Base-by-base conservation (phyloP, 179 eudicot species). In the Silene vulgaris region DNA sequence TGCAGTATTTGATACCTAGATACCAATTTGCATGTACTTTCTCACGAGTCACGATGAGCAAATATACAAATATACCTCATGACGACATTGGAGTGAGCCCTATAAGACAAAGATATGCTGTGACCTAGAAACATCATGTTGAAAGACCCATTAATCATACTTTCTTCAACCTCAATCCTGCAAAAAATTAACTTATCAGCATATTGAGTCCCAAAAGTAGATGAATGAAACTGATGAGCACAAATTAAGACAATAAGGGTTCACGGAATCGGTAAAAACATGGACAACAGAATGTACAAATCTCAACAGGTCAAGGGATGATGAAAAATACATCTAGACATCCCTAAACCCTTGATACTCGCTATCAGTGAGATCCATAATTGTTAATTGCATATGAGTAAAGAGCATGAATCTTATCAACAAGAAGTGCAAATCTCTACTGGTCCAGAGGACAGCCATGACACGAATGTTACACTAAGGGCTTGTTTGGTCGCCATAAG, bases 141-240 rank as follows among this genome's bases (percentile, higher is more conserved):
- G 83, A 95, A 95, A 48, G 97, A 84, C 77, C 99, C 97, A 82
- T 90, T 90, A 35, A 95, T 89, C 75, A 61, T 74, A 61, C 82
- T 87, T 68, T 92, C 97, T 81, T 95, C 99, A 62, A 95, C 86
- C 84, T 92, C 93, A 81, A 95, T 85, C 89, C 99, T 95, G 95
- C 81, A 87, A 85, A 77, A 66, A 32, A 75, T 56, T 14, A 62
- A 43, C 40, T 59, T 21, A 57, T 74, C 8, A 81, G 56, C 60
- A 78, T 45, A 12, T 50, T 2, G 16, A 50, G 57, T 50, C 77
- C 62, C 21, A 8, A 16, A 48, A 35, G 17, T 17, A 72, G 29
- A 71, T 23, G 68, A 12, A 70, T 70, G n/a, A 17, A 61, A 57
- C 29, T 9, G 8, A 40, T 69, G 26, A 60, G 48, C 37, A 37